Evolutionary conservation across 2,329 filamentous ascomycete genomes (phyloP).

Genomic region (Alternaria arbusti): DNA sequence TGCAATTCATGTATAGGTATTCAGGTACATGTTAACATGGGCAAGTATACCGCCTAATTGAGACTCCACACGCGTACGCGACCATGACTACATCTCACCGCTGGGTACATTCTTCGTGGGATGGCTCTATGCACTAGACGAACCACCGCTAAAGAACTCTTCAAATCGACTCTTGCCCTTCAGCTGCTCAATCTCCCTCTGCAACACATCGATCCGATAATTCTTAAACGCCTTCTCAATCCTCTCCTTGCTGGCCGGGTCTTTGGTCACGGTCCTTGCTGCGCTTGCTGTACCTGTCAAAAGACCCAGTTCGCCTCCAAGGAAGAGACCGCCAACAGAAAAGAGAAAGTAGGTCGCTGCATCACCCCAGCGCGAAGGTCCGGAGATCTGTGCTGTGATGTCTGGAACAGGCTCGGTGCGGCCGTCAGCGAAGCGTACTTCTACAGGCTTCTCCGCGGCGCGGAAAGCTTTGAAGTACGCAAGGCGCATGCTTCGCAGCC

Average conservation of each 20-base stretch:
- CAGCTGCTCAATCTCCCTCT: slow-evolving; percentile 63
- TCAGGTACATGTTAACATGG: neutral
- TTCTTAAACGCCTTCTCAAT: slow-evolving; percentile 69
- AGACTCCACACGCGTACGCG: neutral
- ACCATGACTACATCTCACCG: neutral
- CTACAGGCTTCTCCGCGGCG: slow-evolving; percentile 65
- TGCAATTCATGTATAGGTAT: neutral
- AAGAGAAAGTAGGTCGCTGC: slow-evolving; percentile 69
- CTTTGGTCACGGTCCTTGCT: slow-evolving; percentile 58
- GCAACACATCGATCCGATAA: slow-evolving; percentile 69
- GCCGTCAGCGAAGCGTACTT: slow-evolving; percentile 68
- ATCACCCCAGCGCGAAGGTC: slow-evolving; percentile 64
- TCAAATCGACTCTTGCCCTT: slow-evolving; percentile 52
- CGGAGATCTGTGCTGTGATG: slow-evolving; percentile 61
- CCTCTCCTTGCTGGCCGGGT: slow-evolving; percentile 61
- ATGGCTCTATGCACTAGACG: neutral
- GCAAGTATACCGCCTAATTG: neutral
- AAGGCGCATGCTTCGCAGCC: slow-evolving; percentile 61
- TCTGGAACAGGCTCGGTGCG: slow-evolving; percentile 67
- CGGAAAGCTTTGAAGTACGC: slow-evolving; percentile 69
- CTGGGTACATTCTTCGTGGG: neutral
- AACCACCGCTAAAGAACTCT: slow-evolving; percentile 32
- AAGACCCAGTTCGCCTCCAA: slow-evolving; percentile 69
- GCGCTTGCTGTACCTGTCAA: slow-evolving; percentile 64
- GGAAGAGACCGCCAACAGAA: slow-evolving; percentile 65